A percentile compares a stretch with the other conserved stretches of the same genome.
phyloP scores from a whole-genome alignment of 768 basidiomycete species.

The Mycena venus region DNA sequence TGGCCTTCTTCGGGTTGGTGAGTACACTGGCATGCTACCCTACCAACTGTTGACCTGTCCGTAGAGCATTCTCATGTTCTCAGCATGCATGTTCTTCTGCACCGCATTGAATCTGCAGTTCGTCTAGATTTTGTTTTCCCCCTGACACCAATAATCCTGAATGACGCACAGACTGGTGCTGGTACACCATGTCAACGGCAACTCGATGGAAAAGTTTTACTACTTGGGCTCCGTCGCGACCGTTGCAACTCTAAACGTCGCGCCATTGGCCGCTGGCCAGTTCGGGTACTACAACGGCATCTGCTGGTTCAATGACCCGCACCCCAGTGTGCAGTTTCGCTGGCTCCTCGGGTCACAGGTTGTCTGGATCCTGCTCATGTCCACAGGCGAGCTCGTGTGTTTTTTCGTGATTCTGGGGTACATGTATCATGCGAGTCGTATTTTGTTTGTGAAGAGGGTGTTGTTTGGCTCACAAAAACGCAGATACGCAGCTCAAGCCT shows the following conservation, averaged over 20 bases:
- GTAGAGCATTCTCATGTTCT: constrained; percentile 13
- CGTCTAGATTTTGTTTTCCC: not conserved
- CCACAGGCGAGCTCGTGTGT: not conserved
- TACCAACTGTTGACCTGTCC: not conserved
- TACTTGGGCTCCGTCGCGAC: constrained; percentile 1
- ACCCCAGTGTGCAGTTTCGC: constrained; percentile 11
- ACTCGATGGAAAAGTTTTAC: constrained; percentile 11
- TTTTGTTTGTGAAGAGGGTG: not conserved
- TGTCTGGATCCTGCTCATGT: constrained; percentile 12
- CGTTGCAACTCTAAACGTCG: not conserved
- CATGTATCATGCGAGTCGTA: constrained; percentile 6
- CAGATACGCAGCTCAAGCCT: not conserved
- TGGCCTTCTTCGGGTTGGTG: constrained; percentile 13
- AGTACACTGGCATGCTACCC: not conserved
- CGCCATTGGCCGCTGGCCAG: constrained; percentile 8
- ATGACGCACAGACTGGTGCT: not conserved
- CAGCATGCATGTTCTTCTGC: constrained; percentile 18
- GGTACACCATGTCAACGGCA: constrained; percentile 9
- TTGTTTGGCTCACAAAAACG: not conserved
- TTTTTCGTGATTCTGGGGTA: not conserved
- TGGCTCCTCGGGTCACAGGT: constrained; percentile 8
- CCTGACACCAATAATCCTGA: not conserved
- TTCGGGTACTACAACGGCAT: constrained; percentile 5
- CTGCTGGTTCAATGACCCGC: constrained; percentile 11
- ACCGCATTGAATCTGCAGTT: constrained; percentile 9